Conservation (phyloP, 352 stramenopile species). For the Sclerospora graminicola region DNA sequence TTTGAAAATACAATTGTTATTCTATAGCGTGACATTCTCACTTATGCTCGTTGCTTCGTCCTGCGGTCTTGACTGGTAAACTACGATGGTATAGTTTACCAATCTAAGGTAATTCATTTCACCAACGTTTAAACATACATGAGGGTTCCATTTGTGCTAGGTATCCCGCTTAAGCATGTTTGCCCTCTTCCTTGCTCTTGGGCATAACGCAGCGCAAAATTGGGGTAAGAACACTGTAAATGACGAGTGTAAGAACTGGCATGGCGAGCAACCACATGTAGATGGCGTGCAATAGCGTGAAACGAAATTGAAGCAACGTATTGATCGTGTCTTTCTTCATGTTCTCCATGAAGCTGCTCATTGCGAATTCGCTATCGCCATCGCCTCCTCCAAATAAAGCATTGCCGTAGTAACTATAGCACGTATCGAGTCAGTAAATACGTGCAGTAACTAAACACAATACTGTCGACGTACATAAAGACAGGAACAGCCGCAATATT, state of each 20-base stretch:
- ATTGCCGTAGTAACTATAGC: slow-evolving; percentile 51
- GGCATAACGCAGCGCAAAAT: slow-evolving; percentile 59
- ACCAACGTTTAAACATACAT: no score
- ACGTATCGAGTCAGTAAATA: slow-evolving; percentile 1
- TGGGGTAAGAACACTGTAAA: slow-evolving; percentile 60
- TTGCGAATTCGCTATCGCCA: slow-evolving; percentile 49
- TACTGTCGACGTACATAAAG: slow-evolving; percentile 48
- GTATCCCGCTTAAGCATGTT: slow-evolving; percentile 22
- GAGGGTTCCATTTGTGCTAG: no score
- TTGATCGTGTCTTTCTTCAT: slow-evolving; percentile 64
- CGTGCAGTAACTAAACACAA: neutral
- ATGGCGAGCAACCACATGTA: slow-evolving; percentile 70
- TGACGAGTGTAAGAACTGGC: slow-evolving; percentile 41
- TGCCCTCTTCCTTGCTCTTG: slow-evolving; percentile 35
- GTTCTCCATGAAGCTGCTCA: slow-evolving; percentile 56
- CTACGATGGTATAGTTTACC: no score
- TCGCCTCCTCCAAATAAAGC: slow-evolving; percentile 30
- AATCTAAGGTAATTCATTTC: no score
- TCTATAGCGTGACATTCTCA: no score
- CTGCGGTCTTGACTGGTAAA: no score
- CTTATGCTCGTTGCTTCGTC: no score
- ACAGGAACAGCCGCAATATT: slow-evolving; percentile 67
- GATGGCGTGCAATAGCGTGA: slow-evolving; percentile 67
- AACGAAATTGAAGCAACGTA: slow-evolving; percentile 69
- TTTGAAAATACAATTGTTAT: no score